These are phyloP conservation scores for Geranium rotundifolium DNA, from an alignment of 345 rosid genomes.

Conservation along the genomic window DNA sequence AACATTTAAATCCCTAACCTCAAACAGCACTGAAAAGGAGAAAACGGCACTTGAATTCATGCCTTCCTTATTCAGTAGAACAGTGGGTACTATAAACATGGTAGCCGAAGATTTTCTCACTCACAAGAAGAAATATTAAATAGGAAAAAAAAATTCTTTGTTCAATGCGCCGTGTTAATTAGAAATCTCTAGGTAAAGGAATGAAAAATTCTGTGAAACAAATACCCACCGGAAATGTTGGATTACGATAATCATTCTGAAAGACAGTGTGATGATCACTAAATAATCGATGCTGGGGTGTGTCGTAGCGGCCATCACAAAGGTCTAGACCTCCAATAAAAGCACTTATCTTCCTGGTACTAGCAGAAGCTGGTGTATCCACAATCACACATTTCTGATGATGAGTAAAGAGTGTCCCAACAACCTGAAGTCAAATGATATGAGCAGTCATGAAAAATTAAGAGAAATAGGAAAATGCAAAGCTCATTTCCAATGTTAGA, in stretches of 20 bases:
- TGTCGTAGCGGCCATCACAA: conserved; percentile 97
- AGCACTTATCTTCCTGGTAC: conserved; percentile 67
- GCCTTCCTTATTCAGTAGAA: too few species aligned
- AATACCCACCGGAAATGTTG: conserved; percentile 67
- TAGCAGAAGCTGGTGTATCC: conserved; percentile 74
- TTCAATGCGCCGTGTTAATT: too few species aligned
- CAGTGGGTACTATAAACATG: too few species aligned
- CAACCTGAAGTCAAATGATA: conserved; percentile 38
- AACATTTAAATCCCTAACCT: too few species aligned
- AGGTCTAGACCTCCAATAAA: conserved; percentile 92
- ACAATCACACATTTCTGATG: conserved; percentile 83
- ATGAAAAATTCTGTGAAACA: neutral
- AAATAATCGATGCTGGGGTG: conserved; percentile 78
- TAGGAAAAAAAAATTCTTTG: too few species aligned
- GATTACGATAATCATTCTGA: conserved; percentile 77
- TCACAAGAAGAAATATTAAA: too few species aligned
- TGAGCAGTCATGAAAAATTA: neutral
- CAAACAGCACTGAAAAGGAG: too few species aligned
- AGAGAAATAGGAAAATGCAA: too few species aligned
- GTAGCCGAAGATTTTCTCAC: too few species aligned
- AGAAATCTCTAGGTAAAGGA: too few species aligned
- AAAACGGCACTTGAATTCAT: too few species aligned
- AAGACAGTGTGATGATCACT: conserved; percentile 54
- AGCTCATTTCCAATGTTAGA: too few species aligned
- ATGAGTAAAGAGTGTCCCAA: conserved; percentile 76